phyloP scores from a whole-genome alignment of 2,329 filamentous ascomycete genomes.

The Eurotiales sp. region DNA sequence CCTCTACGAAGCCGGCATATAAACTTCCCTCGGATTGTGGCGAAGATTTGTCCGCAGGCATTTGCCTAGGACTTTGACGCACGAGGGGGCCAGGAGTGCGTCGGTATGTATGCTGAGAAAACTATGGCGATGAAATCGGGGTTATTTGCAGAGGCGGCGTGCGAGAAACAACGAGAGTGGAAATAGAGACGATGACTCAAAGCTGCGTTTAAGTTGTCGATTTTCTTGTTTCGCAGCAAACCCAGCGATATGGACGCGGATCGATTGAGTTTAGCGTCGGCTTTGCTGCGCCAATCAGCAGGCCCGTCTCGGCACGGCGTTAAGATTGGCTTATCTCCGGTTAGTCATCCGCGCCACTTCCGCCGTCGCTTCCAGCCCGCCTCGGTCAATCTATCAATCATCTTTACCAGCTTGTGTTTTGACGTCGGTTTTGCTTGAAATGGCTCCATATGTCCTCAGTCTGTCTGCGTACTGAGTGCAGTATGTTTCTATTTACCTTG shows the following conservation, averaged over 20 bases:
- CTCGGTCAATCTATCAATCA: too few relatives aligned
- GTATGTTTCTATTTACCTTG: neutral
- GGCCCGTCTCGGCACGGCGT: neutral
- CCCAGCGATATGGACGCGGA: neutral
- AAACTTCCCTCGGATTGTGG: conserved; percentile 8
- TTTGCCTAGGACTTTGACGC: conserved; percentile 26
- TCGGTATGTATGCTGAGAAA: too few relatives aligned
- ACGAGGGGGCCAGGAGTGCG: too few relatives aligned
- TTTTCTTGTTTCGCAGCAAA: neutral
- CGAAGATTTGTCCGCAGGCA: conserved; percentile 22
- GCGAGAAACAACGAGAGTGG: neutral
- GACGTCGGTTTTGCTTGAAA: too few relatives aligned
- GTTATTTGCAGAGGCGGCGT: neutral
- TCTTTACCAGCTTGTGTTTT: too few relatives aligned
- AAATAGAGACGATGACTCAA: neutral
- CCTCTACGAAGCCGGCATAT: conserved; percentile 9
- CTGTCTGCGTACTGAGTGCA: neutral
- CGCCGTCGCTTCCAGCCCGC: too few relatives aligned
- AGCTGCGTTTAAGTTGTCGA: neutral
- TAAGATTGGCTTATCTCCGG: conserved; percentile 8
- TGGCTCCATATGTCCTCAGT: neutral
- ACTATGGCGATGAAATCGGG: neutral
- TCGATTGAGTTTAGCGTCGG: neutral
- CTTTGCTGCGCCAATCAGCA: neutral
- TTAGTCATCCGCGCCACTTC: conserved; percentile 11